These are phyloP conservation scores for Lepidium campestre DNA, from an alignment of 441 rosid species.

Conservation along the genomic window DNA sequence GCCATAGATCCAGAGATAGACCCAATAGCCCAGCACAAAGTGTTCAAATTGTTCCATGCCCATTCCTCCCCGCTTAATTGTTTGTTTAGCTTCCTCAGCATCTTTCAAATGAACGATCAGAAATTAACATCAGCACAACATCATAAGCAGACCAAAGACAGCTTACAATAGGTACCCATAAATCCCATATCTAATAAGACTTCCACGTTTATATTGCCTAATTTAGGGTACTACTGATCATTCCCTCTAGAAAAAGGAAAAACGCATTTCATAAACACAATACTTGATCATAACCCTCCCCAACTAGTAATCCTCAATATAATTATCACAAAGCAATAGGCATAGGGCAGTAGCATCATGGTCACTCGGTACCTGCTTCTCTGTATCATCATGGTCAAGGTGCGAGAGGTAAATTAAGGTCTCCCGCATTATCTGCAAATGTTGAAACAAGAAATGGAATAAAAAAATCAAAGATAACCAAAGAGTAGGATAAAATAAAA, in stretches of 20 bases:
- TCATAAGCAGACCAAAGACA: not conserved
- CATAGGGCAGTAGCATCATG: slow-evolving; percentile 2
- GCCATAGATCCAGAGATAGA: slow-evolving; percentile 99
- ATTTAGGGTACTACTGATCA: not conserved
- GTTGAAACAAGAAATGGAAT: not conserved
- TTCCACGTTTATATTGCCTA: not conserved
- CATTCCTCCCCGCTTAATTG: slow-evolving; percentile 98
- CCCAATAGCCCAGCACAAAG: slow-evolving; percentile 99
- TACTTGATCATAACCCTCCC: not conserved
- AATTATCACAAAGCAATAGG: not conserved
- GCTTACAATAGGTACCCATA: not conserved
- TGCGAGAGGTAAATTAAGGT: slow-evolving; percentile 92
- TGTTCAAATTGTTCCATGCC: slow-evolving; percentile 97
- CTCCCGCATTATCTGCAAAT: slow-evolving; percentile 94
- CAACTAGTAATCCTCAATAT: not conserved
- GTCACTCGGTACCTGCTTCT: slow-evolving; percentile 71
- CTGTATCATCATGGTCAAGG: slow-evolving; percentile 99
- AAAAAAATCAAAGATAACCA: not conserved
- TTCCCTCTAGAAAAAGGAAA: not conserved
- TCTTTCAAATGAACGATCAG: slow-evolving; percentile 36
- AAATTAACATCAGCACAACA: slow-evolving; percentile 8
- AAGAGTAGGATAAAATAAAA: not conserved
- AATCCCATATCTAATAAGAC: not conserved
- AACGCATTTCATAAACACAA: not conserved
- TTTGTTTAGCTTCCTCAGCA: slow-evolving; percentile 93